phyloP scores from a whole-genome alignment of 768 basidiomycete genomes.

The Psilocybe sp. region DNA sequence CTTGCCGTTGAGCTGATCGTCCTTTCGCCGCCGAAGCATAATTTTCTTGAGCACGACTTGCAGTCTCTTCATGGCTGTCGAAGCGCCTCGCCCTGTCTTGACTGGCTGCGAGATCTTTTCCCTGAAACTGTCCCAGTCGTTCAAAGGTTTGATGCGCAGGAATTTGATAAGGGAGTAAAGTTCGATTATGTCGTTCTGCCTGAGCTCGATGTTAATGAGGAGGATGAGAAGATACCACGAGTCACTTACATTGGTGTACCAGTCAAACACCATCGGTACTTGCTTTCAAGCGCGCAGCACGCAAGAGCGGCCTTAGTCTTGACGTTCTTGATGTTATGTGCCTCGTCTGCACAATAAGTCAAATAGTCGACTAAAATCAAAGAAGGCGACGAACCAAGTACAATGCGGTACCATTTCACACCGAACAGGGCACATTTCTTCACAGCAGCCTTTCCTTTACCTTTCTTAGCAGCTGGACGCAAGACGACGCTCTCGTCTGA shows the following conservation, averaged over 20 bases:
- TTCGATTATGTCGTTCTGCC: slow-evolving; percentile 91
- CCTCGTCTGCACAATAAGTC: slow-evolving; percentile 61
- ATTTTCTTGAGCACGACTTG: slow-evolving; percentile 84
- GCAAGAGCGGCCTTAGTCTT: slow-evolving; percentile 76
- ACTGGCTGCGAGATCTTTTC: slow-evolving; percentile 76
- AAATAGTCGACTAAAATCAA: neutral
- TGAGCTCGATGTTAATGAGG: slow-evolving; percentile 30
- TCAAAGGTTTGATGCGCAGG: slow-evolving; percentile 77
- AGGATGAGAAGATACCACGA: slow-evolving; percentile 18
- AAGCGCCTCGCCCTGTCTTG: slow-evolving; percentile 57
- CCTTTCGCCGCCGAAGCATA: slow-evolving; percentile 89
- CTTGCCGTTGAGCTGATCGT: slow-evolving; percentile 71
- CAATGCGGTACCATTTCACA: slow-evolving; percentile 80
- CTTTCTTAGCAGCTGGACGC: slow-evolving; percentile 28
- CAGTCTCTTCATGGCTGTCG: slow-evolving; percentile 77
- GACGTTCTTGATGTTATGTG: slow-evolving; percentile 91
- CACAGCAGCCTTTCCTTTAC: slow-evolving; percentile 34
- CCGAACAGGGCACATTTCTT: slow-evolving; percentile 72
- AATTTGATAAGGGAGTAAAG: slow-evolving; percentile 89
- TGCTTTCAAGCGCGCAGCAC: slow-evolving; percentile 72
- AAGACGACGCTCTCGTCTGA: slow-evolving; percentile 47
- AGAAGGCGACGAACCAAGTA: slow-evolving; percentile 58
- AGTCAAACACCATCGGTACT: slow-evolving; percentile 86
- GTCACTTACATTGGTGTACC: slow-evolving; percentile 69
- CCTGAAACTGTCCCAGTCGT: slow-evolving; percentile 79